These are phyloP conservation scores for Scedosporium boydii DNA, from an alignment of 2,329 filamentous ascomycete genomes.

Conservation along the genomic window DNA sequence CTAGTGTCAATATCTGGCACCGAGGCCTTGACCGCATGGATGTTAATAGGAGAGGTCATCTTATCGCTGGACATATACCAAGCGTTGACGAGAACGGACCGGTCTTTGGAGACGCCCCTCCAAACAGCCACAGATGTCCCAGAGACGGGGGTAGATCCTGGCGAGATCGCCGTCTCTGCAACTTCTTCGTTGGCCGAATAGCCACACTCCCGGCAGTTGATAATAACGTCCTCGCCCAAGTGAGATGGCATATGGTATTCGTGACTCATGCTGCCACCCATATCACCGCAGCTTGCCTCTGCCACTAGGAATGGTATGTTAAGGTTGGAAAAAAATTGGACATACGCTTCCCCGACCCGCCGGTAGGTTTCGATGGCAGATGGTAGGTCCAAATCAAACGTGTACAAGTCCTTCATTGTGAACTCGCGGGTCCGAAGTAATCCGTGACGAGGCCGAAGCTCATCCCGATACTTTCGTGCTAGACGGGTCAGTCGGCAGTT, in stretches of 20 bases:
- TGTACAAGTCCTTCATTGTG: conserved; percentile 97
- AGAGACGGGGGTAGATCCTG: neutral
- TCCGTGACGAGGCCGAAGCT: conserved; percentile 79
- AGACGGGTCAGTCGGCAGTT: neutral
- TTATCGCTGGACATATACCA: conserved; percentile 38
- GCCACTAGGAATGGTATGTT: conserved; percentile 78
- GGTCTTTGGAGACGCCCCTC: conserved; percentile 59
- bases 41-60: conserved; percentile 29
- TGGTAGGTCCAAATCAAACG: conserved; percentile 64
- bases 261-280: conserved; percentile 87
- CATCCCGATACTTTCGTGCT: conserved; percentile 92
- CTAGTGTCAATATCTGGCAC: conserved; percentile 62
- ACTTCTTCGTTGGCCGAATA: conserved; percentile 85
- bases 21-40: conserved; percentile 54
- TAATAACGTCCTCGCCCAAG: conserved; percentile 77
- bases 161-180: conserved; percentile 30
- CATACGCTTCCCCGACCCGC: conserved; percentile 64
- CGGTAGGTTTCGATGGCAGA: conserved; percentile 75
- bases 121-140: conserved; percentile 28
- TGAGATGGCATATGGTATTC: conserved; percentile 80
- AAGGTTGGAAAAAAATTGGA: conserved; percentile 68
- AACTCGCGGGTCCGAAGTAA: conserved; percentile 85
- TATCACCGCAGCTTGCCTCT: conserved; percentile 87
- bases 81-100: conserved; percentile 57
- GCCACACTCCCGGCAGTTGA: conserved; percentile 63